Base-by-base conservation (phyloP, 495 filamentous ascomycete genomes). In the Aeminium ludgeri region DNA sequence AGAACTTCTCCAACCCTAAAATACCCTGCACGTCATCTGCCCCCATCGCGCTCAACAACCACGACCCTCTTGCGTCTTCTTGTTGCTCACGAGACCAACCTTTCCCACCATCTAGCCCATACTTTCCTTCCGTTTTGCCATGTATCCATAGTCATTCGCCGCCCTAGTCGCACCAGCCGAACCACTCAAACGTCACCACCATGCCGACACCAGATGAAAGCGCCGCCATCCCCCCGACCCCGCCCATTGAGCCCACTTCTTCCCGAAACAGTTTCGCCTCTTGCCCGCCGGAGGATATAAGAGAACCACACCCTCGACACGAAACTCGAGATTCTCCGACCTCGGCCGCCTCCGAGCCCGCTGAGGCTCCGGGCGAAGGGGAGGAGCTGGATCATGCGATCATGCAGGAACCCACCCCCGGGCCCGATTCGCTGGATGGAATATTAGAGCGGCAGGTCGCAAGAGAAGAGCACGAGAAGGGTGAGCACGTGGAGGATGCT, bases 181-280 rank as follows among this genome's bases (percentile, higher is more conserved):
- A 25, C 23, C 23, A 25, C 8, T 25, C 23, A 25, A 8, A 25
- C n/a, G n/a, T 25, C 23, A 42, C 30, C 16, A 43, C 34, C 33
- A 77, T 76, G 71, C 73, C 72, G 49, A 77, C 72, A 40, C 70
- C 68, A 44, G 66, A 64, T 59, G 59, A 68, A 57, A 64, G 62
- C 56, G 61, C 58, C 43, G 48, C 57, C 44, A 49, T 47, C 29
- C 58, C 64, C 42, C 60, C 55, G 25, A 59, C 62, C 41, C 52
- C 57, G 45, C 65, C 66, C 25, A 33, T 45, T 6, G 54, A 68
- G 63, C 59, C 57, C 48, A 55, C 63, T 57, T 49, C 50, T 40
- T 68, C 66, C 49, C 58, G 64, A 45, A 62, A 63, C 40, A 55
- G 58, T 44, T 72, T 68, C 54, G 59, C 66, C 32, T 65, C 69